Evolutionary conservation across 2,329 filamentous ascomycete species (phyloP).

Genomic region (Exophiala phaeomuriformis): DNA sequence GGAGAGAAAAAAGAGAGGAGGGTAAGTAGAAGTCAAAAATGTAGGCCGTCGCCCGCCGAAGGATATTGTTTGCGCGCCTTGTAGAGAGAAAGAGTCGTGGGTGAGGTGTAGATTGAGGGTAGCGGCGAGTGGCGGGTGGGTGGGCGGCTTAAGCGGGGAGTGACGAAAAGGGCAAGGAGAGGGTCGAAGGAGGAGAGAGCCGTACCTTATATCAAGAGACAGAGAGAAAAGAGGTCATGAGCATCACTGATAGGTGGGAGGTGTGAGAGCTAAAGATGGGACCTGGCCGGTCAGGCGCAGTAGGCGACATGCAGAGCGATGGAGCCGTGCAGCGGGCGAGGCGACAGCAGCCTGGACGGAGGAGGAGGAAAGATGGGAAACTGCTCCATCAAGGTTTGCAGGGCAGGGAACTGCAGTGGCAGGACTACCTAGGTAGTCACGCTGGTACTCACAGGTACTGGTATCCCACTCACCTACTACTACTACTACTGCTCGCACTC

Average conservation of each 20-base stretch:
- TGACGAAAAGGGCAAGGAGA: constrained; percentile 35
- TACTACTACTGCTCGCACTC: too few relatives aligned
- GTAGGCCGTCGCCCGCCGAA: constrained; percentile 46
- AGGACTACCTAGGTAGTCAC: too few relatives aligned
- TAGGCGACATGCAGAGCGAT: constrained; percentile 21
- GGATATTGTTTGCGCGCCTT: constrained; percentile 56
- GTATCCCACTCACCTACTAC: too few relatives aligned
- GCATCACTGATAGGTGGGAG: constrained; percentile 23
- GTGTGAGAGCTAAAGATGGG: constrained; percentile 22
- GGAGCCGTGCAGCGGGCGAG: constrained; percentile 2
- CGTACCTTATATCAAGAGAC: constrained; percentile 27
- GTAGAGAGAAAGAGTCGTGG: constrained; percentile 43
- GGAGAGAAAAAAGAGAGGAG: constrained; percentile 36
- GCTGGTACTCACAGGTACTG: too few relatives aligned
- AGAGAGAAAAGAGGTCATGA: constrained; percentile 14
- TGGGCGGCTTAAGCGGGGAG: constrained; percentile 21
- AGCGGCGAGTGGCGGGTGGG: constrained; percentile 10
- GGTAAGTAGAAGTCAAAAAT: constrained; percentile 7
- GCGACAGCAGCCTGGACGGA: not conserved
- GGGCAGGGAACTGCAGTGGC: too few relatives aligned
- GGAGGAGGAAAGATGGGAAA: not conserved
- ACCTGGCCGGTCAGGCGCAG: constrained; percentile 22
- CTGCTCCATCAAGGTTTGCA: not conserved
- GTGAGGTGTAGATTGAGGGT: constrained; percentile 14
- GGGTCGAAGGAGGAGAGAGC: constrained; percentile 45